These are phyloP conservation scores for Maudiozyma serrabonitensis DNA, from an alignment of 805 yeast genomes.

Conservation along the genomic window DNA sequence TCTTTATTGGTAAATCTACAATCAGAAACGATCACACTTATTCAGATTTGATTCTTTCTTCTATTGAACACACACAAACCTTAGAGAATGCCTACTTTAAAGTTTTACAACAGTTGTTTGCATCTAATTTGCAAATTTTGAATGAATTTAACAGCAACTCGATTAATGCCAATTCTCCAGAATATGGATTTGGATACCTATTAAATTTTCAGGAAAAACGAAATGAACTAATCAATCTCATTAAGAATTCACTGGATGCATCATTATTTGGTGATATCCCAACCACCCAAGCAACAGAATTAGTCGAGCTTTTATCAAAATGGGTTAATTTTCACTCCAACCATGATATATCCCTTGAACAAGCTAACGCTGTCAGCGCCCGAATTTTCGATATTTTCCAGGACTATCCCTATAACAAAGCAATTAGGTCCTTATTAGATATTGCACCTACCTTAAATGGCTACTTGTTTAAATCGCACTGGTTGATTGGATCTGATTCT, in stretches of 20 bases:
- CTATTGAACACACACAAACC: slow-evolving; percentile 36
- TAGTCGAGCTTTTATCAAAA: slow-evolving; percentile 49
- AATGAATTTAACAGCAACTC: slow-evolving; percentile 43
- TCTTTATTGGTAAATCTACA: slow-evolving; percentile 42
- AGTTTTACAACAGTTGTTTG: slow-evolving; percentile 59
- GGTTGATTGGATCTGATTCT: slow-evolving; percentile 91
- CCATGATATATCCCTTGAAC: slow-evolving; percentile 17
- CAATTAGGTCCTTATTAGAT: slow-evolving; percentile 37
- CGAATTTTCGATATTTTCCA: slow-evolving; percentile 33
- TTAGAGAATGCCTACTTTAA: slow-evolving; percentile 72
- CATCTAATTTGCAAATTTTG: slow-evolving; percentile 43
- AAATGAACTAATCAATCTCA: slow-evolving; percentile 35
- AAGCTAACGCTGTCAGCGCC: slow-evolving; percentile 24
- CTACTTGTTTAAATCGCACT: slow-evolving; percentile 44
- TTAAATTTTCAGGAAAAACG: slow-evolving; percentile 47
- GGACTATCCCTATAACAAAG: slow-evolving; percentile 31
- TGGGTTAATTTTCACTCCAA: slow-evolving; percentile 53
- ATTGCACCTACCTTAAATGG: slow-evolving; percentile 32
- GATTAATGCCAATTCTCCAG: slow-evolving; percentile 55
- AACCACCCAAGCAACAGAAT: slow-evolving; percentile 34
- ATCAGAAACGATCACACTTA: not conserved
- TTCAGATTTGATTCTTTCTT: slow-evolving; percentile 5
- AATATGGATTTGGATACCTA: slow-evolving; percentile 76
- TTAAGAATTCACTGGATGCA: slow-evolving; percentile 38
- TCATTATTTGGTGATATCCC: slow-evolving; percentile 20